Evolutionary conservation across 2,329 filamentous ascomycete genomes (phyloP).

Genomic region (Trichoderma citrinoviride): DNA sequence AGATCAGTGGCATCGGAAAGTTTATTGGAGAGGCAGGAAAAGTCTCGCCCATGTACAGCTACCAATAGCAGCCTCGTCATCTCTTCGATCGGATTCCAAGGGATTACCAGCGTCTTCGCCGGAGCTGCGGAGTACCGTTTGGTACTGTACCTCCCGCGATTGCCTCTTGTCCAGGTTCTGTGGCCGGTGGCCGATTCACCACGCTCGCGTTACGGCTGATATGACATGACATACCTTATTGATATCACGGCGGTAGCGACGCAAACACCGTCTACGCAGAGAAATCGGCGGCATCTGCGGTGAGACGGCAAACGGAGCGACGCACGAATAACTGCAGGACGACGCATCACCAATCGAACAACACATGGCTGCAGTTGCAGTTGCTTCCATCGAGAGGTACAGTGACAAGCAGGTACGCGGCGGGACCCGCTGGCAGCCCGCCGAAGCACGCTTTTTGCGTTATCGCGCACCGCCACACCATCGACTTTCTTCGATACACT

Average conservation of each 20-base stretch:
- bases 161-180: too few relatives aligned
- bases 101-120: neutral
- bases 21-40: neutral
- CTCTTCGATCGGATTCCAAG: conserved; percentile 4
- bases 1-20: conserved; percentile 11
- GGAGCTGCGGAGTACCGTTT: neutral
- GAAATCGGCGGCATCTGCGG: too few relatives aligned
- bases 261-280: too few relatives aligned
- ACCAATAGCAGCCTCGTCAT: neutral
- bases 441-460: neutral
- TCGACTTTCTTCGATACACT: conserved; percentile 44
- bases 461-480: conserved; percentile 39
- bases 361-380: neutral
- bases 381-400: neutral
- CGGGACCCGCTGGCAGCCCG: conserved; percentile 10
- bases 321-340: too few relatives aligned
- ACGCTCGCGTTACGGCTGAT: too few relatives aligned
- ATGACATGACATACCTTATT: too few relatives aligned
- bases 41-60: neutral
- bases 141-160: neutral
- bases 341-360: too few relatives aligned
- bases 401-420: conserved; percentile 13
- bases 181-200: too few relatives aligned
- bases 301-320: too few relatives aligned
- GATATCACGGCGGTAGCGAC: too few relatives aligned